Percentiles rank a stretch among this genome's conserved stretches.
phyloP scores from a whole-genome alignment of 208 protist genomes.

The Wallacemonas sp. region DNA sequence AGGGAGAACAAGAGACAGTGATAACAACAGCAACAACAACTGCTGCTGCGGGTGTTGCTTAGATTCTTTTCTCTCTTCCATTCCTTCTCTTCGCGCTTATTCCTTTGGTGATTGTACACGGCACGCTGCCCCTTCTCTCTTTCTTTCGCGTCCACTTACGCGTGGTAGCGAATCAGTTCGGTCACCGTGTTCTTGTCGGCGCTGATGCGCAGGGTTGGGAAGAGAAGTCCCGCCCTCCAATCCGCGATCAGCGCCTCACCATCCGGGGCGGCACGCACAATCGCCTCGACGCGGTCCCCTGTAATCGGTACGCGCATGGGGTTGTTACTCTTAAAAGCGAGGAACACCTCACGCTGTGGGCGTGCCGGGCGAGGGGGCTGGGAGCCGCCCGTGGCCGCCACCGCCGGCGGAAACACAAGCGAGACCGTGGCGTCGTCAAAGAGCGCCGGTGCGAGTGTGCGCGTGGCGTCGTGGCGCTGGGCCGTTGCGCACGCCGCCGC shows the following conservation, averaged over 20 bases:
- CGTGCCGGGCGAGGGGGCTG: too few relatives aligned
- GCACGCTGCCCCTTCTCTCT: background rate
- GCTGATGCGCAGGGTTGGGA: slow-evolving; percentile 25
- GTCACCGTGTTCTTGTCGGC: slow-evolving; percentile 11
- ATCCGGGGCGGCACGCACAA: slow-evolving; percentile 18
- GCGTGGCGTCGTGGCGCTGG: background rate
- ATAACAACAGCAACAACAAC: too few relatives aligned
- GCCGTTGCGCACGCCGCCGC: background rate
- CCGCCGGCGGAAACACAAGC: background rate
- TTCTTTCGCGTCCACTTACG: background rate
- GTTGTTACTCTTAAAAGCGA: slow-evolving; percentile 27
- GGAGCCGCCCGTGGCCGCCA: background rate
- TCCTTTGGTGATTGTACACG: too few relatives aligned
- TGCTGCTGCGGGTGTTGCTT: too few relatives aligned
- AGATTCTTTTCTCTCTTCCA: too few relatives aligned
- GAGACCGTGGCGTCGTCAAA: slow-evolving; percentile 26
- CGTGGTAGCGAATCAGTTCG: slow-evolving; percentile 18
- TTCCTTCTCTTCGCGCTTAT: too few relatives aligned
- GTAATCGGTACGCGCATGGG: slow-evolving; percentile 20
- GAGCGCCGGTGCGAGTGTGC: too few relatives aligned
- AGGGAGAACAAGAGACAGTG: too few relatives aligned
- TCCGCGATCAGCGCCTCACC: slow-evolving; percentile 16
- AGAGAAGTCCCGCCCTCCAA: slow-evolving; percentile 9
- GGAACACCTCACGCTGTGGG: slow-evolving; percentile 28
- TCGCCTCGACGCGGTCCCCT: slow-evolving; percentile 31